Percentiles rank a stretch among this genome's conserved stretches.
Conservation (phyloP, 2,329 filamentous ascomycete species). For the Clonostachys rhizophaga region DNA sequence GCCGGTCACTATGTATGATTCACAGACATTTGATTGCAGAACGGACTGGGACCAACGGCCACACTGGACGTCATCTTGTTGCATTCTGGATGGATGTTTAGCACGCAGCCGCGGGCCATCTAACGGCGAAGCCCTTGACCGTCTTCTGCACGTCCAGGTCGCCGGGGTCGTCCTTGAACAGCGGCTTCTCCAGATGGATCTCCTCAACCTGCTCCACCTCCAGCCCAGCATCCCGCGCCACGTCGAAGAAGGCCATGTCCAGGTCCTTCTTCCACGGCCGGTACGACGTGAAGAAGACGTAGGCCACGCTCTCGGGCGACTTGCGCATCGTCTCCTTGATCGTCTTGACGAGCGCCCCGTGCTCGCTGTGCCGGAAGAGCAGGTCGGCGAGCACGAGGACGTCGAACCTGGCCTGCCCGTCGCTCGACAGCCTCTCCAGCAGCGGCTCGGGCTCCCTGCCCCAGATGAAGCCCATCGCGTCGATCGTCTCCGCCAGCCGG, state of each 20-base stretch:
- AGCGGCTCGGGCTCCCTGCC: constrained; percentile 60
- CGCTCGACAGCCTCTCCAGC: constrained; percentile 42
- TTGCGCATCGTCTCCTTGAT: constrained; percentile 61
- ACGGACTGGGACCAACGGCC: background rate
- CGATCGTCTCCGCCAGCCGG: constrained; percentile 30
- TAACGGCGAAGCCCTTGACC: constrained; percentile 72
- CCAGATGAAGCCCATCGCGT: constrained; percentile 78
- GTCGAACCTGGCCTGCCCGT: constrained; percentile 53
- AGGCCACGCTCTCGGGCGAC: constrained; percentile 52
- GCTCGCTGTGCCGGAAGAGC: constrained; percentile 87
- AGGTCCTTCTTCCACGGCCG: constrained; percentile 83
- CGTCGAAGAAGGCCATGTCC: constrained; percentile 82
- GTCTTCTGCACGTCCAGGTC: constrained; percentile 78
- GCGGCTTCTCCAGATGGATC: constrained; percentile 74
- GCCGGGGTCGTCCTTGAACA: constrained; percentile 87
- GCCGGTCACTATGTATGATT: too few species aligned
- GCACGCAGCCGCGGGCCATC: constrained; percentile 47
- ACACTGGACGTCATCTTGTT: background rate
- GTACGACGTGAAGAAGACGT: constrained; percentile 94
- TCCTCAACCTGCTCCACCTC: constrained; percentile 76
- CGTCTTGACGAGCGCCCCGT: constrained; percentile 69
- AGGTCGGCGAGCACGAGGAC: constrained; percentile 83
- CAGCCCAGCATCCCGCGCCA: constrained; percentile 67
- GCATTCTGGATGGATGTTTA: background rate
- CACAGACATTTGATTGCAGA: too few species aligned